Evolutionary conservation across 768 basidiomycete genomes (phyloP), one percentile per base, ranked within the genome.

Genomic region (Pleurotus eryngii): DNA sequence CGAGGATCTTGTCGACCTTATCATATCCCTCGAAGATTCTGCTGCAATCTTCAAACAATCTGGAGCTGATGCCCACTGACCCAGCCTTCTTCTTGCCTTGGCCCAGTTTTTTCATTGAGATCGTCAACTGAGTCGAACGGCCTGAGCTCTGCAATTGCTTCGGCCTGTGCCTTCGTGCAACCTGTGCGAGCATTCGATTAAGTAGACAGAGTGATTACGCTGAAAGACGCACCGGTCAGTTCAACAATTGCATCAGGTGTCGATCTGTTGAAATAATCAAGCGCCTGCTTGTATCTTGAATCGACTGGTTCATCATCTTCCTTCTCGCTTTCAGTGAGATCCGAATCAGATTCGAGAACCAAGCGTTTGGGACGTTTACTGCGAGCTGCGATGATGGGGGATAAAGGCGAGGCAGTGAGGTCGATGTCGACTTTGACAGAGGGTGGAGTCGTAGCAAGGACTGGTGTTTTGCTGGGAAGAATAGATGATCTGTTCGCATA

Each of bases 31-130:
- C 74, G 67, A 98, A 88, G 63, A 97, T 90, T 40, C 84, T 79
- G 55, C 84, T 83, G 68, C 91, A 95, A 62, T 95, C 93, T 65
- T 96, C 93, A 68, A 98, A 92, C 70, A 98, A 79, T 57, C 89
- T 85, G 59, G 90, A 81, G 60, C 93, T 95, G 64, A 99, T 86
- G 18, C 96, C 95, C 3, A 76, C 80, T 7, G 87, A 84, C 7
- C 87, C 86, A 2, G 85, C 83, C 66, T 92, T 95, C 76, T 92
- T 95, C 76, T 86, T 91, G n/a, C 86, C 89, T 69, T 90, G 88
- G 30, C 84, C 81, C 7, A 98, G 80, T 70, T 90, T 95, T 95
- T 45, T 67, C 67, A 46, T 83, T 85, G 47, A 96, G 74, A 57
- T 95, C 90, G 26, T 87, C 85, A 37, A 88, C 78, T 11, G 84